These are phyloP conservation scores for Cyclocybe aegerita DNA, from an alignment of 768 basidiomycete species.

Conservation along the genomic window DNA sequence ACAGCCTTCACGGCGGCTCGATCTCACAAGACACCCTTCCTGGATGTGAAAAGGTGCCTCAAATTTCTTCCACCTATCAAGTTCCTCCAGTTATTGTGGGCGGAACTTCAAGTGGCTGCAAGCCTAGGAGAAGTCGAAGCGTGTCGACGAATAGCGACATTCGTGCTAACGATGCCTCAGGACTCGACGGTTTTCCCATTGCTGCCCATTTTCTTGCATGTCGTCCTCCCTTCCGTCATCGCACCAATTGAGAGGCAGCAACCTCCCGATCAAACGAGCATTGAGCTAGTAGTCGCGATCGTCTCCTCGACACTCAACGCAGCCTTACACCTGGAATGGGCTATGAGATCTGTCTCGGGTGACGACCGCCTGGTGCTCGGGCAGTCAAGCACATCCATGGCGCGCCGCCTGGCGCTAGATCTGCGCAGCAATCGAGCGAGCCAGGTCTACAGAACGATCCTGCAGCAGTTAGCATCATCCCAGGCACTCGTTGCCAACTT, in stretches of 20 bases:
- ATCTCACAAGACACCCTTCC: slow-evolving; percentile 58
- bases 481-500: slow-evolving; percentile 73
- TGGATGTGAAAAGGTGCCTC: slow-evolving; percentile 71
- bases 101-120: slow-evolving; percentile 53
- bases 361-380: slow-evolving; percentile 54
- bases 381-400: slow-evolving; percentile 62
- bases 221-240: slow-evolving; percentile 64
- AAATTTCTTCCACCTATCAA: slow-evolving; percentile 53
- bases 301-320: slow-evolving; percentile 66
- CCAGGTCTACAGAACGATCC: slow-evolving; percentile 48
- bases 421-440: slow-evolving; percentile 52
- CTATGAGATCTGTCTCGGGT: slow-evolving; percentile 51
- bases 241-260: slow-evolving; percentile 52
- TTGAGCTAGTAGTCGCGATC: slow-evolving; percentile 65
- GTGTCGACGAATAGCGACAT: slow-evolving; percentile 65
- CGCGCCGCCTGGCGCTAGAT: slow-evolving; percentile 63
- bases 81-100: slow-evolving; percentile 71
- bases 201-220: slow-evolving; percentile 71
- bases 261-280: slow-evolving; percentile 50
- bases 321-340: slow-evolving; percentile 71
- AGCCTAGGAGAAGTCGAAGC: slow-evolving; percentile 60
- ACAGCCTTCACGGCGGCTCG: slow-evolving; percentile 56
- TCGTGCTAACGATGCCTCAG: slow-evolving; percentile 64
- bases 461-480: slow-evolving; percentile 60
- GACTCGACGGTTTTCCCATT: slow-evolving; percentile 53